Base-by-base conservation (phyloP, 192 early-diverging fungal genomes). In the Chytriomyces sp. region DNA sequence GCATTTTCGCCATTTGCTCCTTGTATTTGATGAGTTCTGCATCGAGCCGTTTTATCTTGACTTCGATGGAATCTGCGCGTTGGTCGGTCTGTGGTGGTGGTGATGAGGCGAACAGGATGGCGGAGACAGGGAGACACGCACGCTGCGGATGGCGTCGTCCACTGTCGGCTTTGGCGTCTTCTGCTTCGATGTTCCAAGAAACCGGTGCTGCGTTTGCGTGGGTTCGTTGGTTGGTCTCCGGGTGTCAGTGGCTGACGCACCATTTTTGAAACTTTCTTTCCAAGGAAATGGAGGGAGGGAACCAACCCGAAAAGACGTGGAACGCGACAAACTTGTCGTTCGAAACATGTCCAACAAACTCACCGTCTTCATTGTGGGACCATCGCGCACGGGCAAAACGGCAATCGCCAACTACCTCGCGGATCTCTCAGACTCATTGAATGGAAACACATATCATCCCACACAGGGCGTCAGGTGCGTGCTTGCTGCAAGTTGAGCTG, bases 1-100 rank as follows among this genome's bases (percentile, higher is more conserved):
- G 73, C 95, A 99, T 93, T 64, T 90, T 95, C 66, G 85, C 87
- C 93, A 99, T 93, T 74, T 98, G 95, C 53, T 98, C 95, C 70
- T 90, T 87, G 82, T 92, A 96, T 71, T 89, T 89, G 14, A 91
- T 84, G 38, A 99, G 84, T 77, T 98, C 94, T 37, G 91, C 94
- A 66, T 99, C 98, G 19, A 96, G 86, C 77, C 94, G 93, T 55
- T 88, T 90, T 63, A 99, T 95, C 78, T 98, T 98, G 70, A 93
- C 93, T 61, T 95, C 93, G 3, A 98, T 91, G 4, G 91, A 86
- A 72, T 92, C 91, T 19, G 89, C 90, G 55, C 98, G 88, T 26
- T 76, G 73, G 72, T 99, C 97, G 17, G 94, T 97, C 88, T 94
- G 64, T 39, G 52, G 60, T 31, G 19, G 30, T 52, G 25, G 52